Percentiles rank a stretch among this genome's conserved stretches.
phyloP scores from a whole-genome alignment of 495 filamentous ascomycete species.

The Aspergillus taichungensis region DNA sequence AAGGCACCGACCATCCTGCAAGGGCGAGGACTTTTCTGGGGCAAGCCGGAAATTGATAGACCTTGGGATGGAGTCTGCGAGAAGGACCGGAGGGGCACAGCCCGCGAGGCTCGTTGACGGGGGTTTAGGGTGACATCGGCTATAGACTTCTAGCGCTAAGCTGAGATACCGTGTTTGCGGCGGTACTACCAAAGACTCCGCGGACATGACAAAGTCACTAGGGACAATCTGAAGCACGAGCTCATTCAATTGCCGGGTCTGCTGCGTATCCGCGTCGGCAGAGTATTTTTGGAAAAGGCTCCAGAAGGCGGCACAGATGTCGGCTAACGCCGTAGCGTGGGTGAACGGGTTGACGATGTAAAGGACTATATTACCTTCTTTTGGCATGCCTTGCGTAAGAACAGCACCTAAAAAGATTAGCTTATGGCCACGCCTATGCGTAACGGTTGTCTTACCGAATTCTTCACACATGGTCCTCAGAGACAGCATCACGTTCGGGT shows the following conservation, averaged over 20 bases:
- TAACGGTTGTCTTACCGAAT: slow-evolving; percentile 27
- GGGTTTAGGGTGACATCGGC: slow-evolving; percentile 61
- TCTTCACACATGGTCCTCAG: slow-evolving; percentile 32
- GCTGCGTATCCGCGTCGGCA: slow-evolving; percentile 36
- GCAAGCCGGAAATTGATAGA: slow-evolving; percentile 73
- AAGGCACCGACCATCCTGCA: slow-evolving; percentile 77
- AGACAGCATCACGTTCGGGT: slow-evolving; percentile 27
- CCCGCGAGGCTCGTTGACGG: slow-evolving; percentile 21
- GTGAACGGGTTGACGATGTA: slow-evolving; percentile 76
- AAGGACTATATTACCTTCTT: slow-evolving; percentile 65
- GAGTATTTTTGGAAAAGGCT: slow-evolving; percentile 64
- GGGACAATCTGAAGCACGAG: slow-evolving; percentile 80
- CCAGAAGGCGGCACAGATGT: slow-evolving; percentile 73
- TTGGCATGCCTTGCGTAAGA: slow-evolving; percentile 35
- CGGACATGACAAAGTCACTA: slow-evolving; percentile 57
- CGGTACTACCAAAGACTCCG: slow-evolving; percentile 56
- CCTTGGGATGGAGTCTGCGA: slow-evolving; percentile 64
- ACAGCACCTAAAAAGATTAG: slow-evolving; percentile 26
- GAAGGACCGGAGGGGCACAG: slow-evolving; percentile 62
- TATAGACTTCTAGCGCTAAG: slow-evolving; percentile 79
- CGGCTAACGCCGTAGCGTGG: slow-evolving; percentile 53
- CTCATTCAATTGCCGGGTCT: slow-evolving; percentile 49
- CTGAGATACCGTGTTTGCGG: slow-evolving; percentile 55
- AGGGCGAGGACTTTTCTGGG: slow-evolving; percentile 43
- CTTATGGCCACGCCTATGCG: slow-evolving; percentile 5